These are phyloP conservation scores for Mortierella sp. DNA, from an alignment of 371 early-diverging fungal species.

Conservation along the genomic window DNA sequence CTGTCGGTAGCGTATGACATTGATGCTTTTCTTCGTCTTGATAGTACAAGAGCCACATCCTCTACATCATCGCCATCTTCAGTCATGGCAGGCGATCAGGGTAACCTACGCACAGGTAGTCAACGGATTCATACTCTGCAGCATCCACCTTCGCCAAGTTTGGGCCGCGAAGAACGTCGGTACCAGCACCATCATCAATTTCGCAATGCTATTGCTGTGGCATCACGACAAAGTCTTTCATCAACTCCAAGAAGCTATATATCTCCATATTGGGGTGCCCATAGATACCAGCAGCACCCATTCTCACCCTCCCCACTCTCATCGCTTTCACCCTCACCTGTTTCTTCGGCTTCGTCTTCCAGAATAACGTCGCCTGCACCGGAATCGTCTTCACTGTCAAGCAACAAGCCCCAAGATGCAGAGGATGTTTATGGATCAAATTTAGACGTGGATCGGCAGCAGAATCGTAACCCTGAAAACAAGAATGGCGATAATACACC, in stretches of 20 bases:
- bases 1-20: not conserved
- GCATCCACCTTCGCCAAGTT: not conserved
- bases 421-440: not conserved
- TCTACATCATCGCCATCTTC: not conserved
- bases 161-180: constrained; percentile 21
- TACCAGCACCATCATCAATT: not conserved
- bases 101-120: not conserved
- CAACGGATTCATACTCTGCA: constrained; percentile 7
- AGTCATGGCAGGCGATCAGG: not conserved
- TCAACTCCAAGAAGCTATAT: constrained; percentile 18
- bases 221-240: constrained; percentile 11
- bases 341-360: constrained; percentile 27
- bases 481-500: not conserved
- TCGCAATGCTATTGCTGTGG: not conserved
- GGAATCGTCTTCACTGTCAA: not conserved
- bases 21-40: not conserved
- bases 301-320: constrained; percentile 17
- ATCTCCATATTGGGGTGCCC: constrained; percentile 22
- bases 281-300: constrained; percentile 12
- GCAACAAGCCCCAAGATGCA: not conserved
- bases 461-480: not conserved
- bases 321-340: constrained; percentile 16
- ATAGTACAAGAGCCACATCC: not conserved
- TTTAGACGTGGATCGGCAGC: not conserved
- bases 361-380: constrained; percentile 24